These are phyloP conservation scores for Ogataea henricii DNA, from an alignment of 805 yeast species.

Conservation along the genomic window DNA sequence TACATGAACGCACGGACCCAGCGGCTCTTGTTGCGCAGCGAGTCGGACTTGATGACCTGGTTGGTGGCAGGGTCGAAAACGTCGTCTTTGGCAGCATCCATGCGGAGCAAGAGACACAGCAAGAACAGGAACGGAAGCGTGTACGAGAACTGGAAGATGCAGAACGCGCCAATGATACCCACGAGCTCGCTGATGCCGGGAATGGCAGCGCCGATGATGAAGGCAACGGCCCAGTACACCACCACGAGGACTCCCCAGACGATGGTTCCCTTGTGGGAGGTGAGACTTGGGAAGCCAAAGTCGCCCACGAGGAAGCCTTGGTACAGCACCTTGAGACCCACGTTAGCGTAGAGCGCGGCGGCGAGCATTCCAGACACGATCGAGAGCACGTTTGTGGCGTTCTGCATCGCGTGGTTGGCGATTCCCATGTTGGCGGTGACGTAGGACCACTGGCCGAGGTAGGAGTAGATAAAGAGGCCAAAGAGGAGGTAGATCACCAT, in stretches of 20 bases:
- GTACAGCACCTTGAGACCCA: conserved; percentile 47
- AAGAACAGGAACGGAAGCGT: conserved; percentile 40
- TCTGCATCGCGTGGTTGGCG: conserved; percentile 40
- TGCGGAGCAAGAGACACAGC: conserved; percentile 14
- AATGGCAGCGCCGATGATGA: conserved; percentile 45
- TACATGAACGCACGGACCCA: conserved; percentile 11
- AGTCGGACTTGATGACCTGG: conserved; percentile 8
- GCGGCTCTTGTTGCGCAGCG: conserved; percentile 9
- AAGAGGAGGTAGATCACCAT: conserved; percentile 42
- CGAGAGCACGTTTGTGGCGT: conserved; percentile 42
- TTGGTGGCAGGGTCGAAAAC: conserved; percentile 12
- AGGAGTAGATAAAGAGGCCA: conserved; percentile 46
- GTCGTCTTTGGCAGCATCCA: conserved; percentile 13
- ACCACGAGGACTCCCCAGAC: conserved; percentile 40
- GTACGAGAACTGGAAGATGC: conserved; percentile 48
- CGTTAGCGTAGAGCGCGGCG: conserved; percentile 48
- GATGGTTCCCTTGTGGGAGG: conserved; percentile 36
- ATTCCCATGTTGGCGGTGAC: conserved; percentile 49
- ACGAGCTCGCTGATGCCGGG: conserved; percentile 44
- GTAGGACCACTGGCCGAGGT: conserved; percentile 46
- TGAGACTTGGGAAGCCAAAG: conserved; percentile 37
- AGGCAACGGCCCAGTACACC: conserved; percentile 47
- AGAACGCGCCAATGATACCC: conserved; percentile 43
- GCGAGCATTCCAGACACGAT: conserved; percentile 47
- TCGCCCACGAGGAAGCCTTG: conserved; percentile 38